These are phyloP conservation scores for Saxophila tyrrhenica DNA, from an alignment of 495 filamentous ascomycete species.

Conservation along the genomic window DNA sequence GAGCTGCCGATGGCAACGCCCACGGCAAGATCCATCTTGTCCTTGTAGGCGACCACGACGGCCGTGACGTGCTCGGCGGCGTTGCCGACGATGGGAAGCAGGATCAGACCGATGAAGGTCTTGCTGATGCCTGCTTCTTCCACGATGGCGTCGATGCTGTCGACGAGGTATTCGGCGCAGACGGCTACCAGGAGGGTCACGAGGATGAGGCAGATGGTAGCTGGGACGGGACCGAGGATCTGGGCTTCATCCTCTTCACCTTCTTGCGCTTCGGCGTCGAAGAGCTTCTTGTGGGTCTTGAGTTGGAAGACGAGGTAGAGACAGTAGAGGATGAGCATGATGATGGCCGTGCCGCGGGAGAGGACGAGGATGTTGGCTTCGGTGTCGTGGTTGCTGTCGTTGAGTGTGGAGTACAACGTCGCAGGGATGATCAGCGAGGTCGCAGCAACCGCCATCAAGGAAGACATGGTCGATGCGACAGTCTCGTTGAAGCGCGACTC, in stretches of 20 bases:
- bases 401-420: slow-evolving; percentile 53
- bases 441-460: slow-evolving; percentile 83
- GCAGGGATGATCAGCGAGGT: slow-evolving; percentile 92
- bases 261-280: slow-evolving; percentile 51
- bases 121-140: slow-evolving; percentile 76
- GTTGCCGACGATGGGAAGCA: slow-evolving; percentile 95
- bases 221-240: slow-evolving; percentile 60
- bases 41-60: slow-evolving; percentile 78
- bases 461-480: slow-evolving; percentile 91
- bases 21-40: slow-evolving; percentile 97
- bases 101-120: slow-evolving; percentile 89
- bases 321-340: slow-evolving; percentile 77
- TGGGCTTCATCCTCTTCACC: slow-evolving; percentile 33
- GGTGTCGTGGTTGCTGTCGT: slow-evolving; percentile 32
- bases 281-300: slow-evolving; percentile 64
- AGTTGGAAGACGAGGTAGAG: slow-evolving; percentile 90
- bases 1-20: slow-evolving; percentile 86
- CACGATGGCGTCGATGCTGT: slow-evolving; percentile 83
- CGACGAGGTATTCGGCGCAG: slow-evolving; percentile 88
- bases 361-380: slow-evolving; percentile 62
- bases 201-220: slow-evolving; percentile 57
- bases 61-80: slow-evolving; percentile 96
- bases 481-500: slow-evolving; percentile 76
- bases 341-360: slow-evolving; percentile 82
- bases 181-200: slow-evolving; percentile 76